Evolutionary conservation across 2,329 filamentous ascomycete species (phyloP).

Genomic region (Emergomyces orientalis): DNA sequence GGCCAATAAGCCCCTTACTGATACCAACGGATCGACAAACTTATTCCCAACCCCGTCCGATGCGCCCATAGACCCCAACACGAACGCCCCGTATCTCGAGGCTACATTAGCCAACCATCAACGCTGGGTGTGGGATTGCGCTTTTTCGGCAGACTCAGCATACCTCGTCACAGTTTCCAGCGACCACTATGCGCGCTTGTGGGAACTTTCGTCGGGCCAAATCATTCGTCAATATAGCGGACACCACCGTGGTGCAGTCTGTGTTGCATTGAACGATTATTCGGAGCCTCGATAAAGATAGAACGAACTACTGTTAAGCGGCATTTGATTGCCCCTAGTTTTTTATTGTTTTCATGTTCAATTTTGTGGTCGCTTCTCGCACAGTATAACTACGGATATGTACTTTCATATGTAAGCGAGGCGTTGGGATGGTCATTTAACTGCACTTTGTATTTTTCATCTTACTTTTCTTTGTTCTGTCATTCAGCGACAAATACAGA

Average conservation of each 20-base stretch:
- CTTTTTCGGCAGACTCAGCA: constrained; percentile 85
- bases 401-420: constrained; percentile 11
- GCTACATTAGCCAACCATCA: constrained; percentile 84
- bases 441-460: background rate
- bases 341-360: background rate
- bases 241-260: constrained; percentile 83
- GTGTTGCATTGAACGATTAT: constrained; percentile 86
- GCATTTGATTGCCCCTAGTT: background rate
- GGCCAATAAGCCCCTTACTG: background rate
- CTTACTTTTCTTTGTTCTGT: background rate
- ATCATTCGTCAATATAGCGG: constrained; percentile 95
- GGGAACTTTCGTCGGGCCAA: constrained; percentile 77
- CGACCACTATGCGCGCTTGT: constrained; percentile 84
- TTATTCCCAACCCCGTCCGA: constrained; percentile 30
- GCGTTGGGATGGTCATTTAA: constrained; percentile 4
- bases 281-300: constrained; percentile 34
- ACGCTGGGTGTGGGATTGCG: constrained; percentile 96
- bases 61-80: constrained; percentile 34
- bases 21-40: constrained; percentile 5
- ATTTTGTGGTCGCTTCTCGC: background rate
- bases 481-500: background rate
- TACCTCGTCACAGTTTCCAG: constrained; percentile 90
- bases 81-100: constrained; percentile 62
- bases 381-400: background rate
- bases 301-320: background rate